These are phyloP conservation scores for Jacaranda mimosifolia DNA, from an alignment of 257 asterid species.

Conservation along the genomic window DNA sequence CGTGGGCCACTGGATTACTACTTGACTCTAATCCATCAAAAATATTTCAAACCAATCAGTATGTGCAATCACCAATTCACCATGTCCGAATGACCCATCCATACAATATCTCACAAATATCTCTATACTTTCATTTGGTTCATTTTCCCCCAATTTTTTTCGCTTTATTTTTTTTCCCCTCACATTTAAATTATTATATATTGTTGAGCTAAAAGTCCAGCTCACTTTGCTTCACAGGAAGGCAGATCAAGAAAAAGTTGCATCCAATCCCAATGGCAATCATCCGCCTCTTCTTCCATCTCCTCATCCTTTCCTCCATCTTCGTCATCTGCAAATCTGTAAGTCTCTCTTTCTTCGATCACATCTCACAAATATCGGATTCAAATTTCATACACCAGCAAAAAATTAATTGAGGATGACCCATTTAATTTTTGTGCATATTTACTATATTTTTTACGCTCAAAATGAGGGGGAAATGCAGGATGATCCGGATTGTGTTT, in stretches of 20 bases:
- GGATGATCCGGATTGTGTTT: slow-evolving; percentile 40
- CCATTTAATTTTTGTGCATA: not conserved
- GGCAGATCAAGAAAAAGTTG: not conserved
- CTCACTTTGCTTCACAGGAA: not conserved
- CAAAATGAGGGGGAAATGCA: slow-evolving; percentile 22
- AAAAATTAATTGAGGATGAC: not conserved
- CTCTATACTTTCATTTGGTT: not conserved
- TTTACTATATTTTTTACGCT: not conserved
- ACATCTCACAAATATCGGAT: too few species aligned
- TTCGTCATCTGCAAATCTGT: slow-evolving; percentile 61
- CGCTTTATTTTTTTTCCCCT: not conserved
- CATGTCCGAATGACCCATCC: not conserved
- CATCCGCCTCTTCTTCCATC: slow-evolving; percentile 42
- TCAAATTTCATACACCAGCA: too few species aligned
- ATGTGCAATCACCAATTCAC: not conserved
- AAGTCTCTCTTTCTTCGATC: slow-evolving; percentile 34
- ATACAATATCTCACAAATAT: not conserved
- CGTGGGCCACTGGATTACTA: not conserved
- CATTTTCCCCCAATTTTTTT: not conserved
- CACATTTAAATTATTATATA: not conserved
- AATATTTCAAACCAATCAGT: not conserved
- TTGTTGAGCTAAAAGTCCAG: slow-evolving; percentile 2
- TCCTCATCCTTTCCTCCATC: slow-evolving; percentile 60
- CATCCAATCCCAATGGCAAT: slow-evolving; percentile 48
- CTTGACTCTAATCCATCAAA: not conserved